Evolutionary conservation across 2,329 filamentous ascomycete species (phyloP).

Genomic region (Colletotrichum somersetense): DNA sequence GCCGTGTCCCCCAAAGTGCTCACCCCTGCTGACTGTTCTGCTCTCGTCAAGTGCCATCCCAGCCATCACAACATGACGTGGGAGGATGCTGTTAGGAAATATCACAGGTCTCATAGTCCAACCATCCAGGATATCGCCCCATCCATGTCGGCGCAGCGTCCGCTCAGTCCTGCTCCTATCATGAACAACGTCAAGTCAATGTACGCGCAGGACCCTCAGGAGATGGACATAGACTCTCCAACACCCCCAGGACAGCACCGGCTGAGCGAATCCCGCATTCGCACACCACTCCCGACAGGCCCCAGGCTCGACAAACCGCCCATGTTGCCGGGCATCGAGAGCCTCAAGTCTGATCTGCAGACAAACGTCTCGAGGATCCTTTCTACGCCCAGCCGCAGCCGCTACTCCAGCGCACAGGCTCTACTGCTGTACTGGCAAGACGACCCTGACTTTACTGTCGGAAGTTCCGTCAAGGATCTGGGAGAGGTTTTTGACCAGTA

Average conservation of each 20-base stretch:
- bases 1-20: slow-evolving; percentile 23
- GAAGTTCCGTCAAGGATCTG: slow-evolving; percentile 59
- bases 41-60: slow-evolving; percentile 64
- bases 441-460: slow-evolving; percentile 58
- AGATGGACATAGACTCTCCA: slow-evolving; percentile 69
- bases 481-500: slow-evolving; percentile 63
- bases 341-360: slow-evolving; percentile 66
- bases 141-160: slow-evolving; percentile 55
- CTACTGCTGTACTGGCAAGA: slow-evolving; percentile 70
- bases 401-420: slow-evolving; percentile 65
- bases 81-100: slow-evolving; percentile 69
- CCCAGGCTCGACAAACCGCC: slow-evolving; percentile 66
- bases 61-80: slow-evolving; percentile 72
- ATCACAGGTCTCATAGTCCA: slow-evolving; percentile 65
- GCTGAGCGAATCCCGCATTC: slow-evolving; percentile 62
- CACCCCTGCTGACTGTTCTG: slow-evolving; percentile 37
- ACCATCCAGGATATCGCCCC: slow-evolving; percentile 63
- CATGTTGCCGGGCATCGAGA: slow-evolving; percentile 64
- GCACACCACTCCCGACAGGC: slow-evolving; percentile 68
- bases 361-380: slow-evolving; percentile 63
- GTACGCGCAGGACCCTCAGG: slow-evolving; percentile 61
- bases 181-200: slow-evolving; percentile 53
- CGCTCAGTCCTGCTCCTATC: slow-evolving; percentile 60
- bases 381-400: slow-evolving; percentile 62
- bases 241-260: slow-evolving; percentile 54